Conservation (phyloP, 2,329 filamentous ascomycete genomes). For the Nigrograna mackinnonii region DNA sequence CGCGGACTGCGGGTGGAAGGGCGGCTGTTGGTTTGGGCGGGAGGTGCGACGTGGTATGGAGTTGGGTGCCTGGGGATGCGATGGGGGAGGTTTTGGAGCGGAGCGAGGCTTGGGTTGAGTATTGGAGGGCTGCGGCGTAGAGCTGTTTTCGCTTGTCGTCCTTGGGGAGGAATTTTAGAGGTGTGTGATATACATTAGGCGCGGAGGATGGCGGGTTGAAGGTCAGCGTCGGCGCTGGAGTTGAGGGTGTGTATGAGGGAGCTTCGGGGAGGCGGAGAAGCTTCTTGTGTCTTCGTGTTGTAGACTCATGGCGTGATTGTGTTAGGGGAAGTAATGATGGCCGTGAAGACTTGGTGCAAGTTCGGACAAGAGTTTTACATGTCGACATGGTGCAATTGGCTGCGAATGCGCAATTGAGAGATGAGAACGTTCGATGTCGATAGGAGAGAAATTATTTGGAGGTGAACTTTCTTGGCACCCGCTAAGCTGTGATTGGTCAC, state of each 20-base stretch:
- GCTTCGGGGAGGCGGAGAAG: constrained; percentile 49
- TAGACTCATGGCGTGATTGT: constrained; percentile 47
- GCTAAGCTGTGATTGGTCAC: too few species aligned
- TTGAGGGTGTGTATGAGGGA: constrained; percentile 43
- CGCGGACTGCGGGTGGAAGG: constrained; percentile 54
- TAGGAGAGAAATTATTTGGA: too few species aligned
- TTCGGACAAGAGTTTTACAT: constrained; percentile 30
- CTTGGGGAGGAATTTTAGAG: constrained; percentile 65
- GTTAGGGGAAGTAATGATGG: constrained; percentile 25
- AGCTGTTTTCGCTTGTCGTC: constrained; percentile 58
- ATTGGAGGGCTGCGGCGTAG: constrained; percentile 38
- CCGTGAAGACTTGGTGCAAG: constrained; percentile 12
- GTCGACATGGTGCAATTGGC: constrained; percentile 36
- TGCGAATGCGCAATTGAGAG: too few species aligned
- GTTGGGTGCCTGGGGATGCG: constrained; percentile 33
- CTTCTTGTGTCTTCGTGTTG: constrained; percentile 51
- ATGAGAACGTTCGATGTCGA: too few species aligned
- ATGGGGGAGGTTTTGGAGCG: constrained; percentile 23
- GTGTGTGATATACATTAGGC: constrained; percentile 67
- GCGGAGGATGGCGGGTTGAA: constrained; percentile 69
- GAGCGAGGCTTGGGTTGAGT: constrained; percentile 23
- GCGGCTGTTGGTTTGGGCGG: constrained; percentile 28
- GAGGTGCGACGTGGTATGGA: constrained; percentile 18
- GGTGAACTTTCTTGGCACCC: too few species aligned
- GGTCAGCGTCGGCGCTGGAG: constrained; percentile 41